Percentiles rank a stretch among this genome's conserved stretches.
These are phyloP conservation scores for Jamesozyma gamospora DNA, from an alignment of 805 yeast species.

Conservation along the genomic window DNA sequence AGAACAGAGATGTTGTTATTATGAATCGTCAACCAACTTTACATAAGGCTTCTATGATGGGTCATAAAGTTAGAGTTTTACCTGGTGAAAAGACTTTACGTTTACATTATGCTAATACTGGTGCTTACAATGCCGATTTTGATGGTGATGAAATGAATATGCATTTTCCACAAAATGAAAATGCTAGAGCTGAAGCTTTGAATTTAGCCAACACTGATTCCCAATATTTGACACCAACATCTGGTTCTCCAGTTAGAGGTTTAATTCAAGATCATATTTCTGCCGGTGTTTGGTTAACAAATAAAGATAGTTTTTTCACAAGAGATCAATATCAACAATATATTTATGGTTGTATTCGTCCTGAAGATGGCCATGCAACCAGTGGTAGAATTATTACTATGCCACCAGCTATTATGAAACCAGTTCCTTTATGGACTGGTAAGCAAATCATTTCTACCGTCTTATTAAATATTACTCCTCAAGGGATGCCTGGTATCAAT, in stretches of 20 bases:
- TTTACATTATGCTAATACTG: constrained; percentile 96
- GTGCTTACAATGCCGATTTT: constrained; percentile 97
- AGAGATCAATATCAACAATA: constrained; percentile 90
- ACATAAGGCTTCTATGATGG: constrained; percentile 99
- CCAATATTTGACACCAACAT: constrained; percentile 95
- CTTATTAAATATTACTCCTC: constrained; percentile 77
- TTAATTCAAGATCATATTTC: constrained; percentile 97
- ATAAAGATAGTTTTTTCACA: constrained; percentile 82
- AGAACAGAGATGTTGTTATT: constrained; percentile 87
- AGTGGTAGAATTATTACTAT: constrained; percentile 58
- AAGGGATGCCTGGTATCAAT: constrained; percentile 84
- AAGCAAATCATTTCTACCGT: constrained; percentile 94
- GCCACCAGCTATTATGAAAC: constrained; percentile 84
- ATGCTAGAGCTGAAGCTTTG: constrained; percentile 92
- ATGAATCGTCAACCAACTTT: constrained; percentile 99
- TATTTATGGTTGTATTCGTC: constrained; percentile 86
- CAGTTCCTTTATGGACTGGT: constrained; percentile 93
- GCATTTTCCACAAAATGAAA: constrained; percentile 98
- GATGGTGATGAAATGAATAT: constrained; percentile 99
- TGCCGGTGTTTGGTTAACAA: constrained; percentile 98
- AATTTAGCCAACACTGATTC: constrained; percentile 94
- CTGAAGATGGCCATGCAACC: constrained; percentile 95
- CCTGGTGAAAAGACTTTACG: constrained; percentile 97
- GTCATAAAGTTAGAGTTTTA: constrained; percentile 91
- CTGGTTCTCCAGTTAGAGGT: constrained; percentile 98